phyloP scores from a whole-genome alignment of 2,329 filamentous ascomycete species.

The Ophiostoma triangulosporum region DNA sequence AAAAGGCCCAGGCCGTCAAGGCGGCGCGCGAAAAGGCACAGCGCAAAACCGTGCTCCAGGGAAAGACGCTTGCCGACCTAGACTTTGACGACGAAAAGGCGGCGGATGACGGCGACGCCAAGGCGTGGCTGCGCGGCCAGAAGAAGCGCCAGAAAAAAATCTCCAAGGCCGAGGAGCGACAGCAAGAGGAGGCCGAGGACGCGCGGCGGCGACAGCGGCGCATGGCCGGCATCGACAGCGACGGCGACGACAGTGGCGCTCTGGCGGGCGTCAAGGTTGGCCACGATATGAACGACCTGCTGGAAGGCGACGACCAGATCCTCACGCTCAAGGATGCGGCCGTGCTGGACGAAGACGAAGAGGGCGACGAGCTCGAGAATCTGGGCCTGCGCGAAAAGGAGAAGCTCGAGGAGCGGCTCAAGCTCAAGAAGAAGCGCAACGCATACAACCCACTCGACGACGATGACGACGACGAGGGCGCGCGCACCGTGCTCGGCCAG shows the following conservation, averaged over 20 bases:
- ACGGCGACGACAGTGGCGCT: slow-evolving; percentile 64
- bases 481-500: slow-evolving; percentile 63
- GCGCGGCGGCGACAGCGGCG: slow-evolving; percentile 60
- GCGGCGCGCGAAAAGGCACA: slow-evolving; percentile 76
- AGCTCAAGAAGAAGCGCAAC: slow-evolving; percentile 80
- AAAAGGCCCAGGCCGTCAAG: slow-evolving; percentile 69
- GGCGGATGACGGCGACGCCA: slow-evolving; percentile 53
- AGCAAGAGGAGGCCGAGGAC: slow-evolving; percentile 42
- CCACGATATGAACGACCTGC: slow-evolving; percentile 71
- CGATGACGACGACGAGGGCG: slow-evolving; percentile 49
- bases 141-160: slow-evolving; percentile 95
- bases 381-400: slow-evolving; percentile 58
- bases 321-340: slow-evolving; percentile 89
- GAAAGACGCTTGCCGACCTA: slow-evolving; percentile 68
- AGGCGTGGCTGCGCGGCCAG: slow-evolving; percentile 73
- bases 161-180: slow-evolving; percentile 66
- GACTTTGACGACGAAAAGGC: slow-evolving; percentile 43
- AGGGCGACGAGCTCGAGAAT: slow-evolving; percentile 83
- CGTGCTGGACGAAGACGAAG: slow-evolving; percentile 70
- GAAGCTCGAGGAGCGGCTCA: slow-evolving; percentile 59
- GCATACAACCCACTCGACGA: slow-evolving; percentile 68
- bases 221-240: slow-evolving; percentile 27
- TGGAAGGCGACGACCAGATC: slow-evolving; percentile 74
- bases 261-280: slow-evolving; percentile 83
- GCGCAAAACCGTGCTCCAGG: slow-evolving; percentile 61